Base-by-base conservation (phyloP, 164 flowering plant species). In the Nymphaea colorata region DNA sequence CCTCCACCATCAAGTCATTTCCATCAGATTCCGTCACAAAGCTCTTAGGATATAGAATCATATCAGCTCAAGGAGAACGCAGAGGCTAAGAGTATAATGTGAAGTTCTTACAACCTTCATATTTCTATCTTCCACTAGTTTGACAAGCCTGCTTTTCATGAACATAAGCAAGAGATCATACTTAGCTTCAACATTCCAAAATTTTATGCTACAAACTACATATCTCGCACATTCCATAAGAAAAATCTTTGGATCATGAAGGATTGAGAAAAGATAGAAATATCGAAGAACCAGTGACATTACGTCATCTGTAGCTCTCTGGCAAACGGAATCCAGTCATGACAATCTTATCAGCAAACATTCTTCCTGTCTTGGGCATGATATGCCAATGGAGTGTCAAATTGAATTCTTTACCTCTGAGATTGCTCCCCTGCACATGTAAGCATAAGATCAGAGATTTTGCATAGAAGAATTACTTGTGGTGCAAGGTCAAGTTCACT, bases 331-430 rank as follows among this genome's bases (percentile, higher is more conserved):
- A 68, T 5, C 68, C 67, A 4, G 75, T 66, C 51, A 75, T 59
- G 57, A 61, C 64, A 66, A 71, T 61, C 43, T 44, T 14, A 10
- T 63, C 74, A 66, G 64, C 53, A 59, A 71, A 57, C 66, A 63
- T 75, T 75, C 64, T 67, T 47, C 74, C 74, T 41, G 66, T 61
- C 77, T 74, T 74, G 53, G 77, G 77, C 77, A 74, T 74, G 47
- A 70, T 59, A 60, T 74, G 65, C 77, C 77, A 75, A 61, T 71
- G 74, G 45, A 75, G 70, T 15, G 65, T 59, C 53, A 75, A 64
- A 43, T 68, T 68, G 67, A 71, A 47, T 59, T 63, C 62, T 53
- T 68, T 75, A 59, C 74, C 74, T 44, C 71, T 70, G 53, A 71
- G 77, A 59, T 75, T 64, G 71, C 71, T 75, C 68, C 77, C 77